Evolutionary conservation across 257 asterid genomes (phyloP), one percentile per base, ranked within the genome.

Genomic region (Gardenia jasminoides): DNA sequence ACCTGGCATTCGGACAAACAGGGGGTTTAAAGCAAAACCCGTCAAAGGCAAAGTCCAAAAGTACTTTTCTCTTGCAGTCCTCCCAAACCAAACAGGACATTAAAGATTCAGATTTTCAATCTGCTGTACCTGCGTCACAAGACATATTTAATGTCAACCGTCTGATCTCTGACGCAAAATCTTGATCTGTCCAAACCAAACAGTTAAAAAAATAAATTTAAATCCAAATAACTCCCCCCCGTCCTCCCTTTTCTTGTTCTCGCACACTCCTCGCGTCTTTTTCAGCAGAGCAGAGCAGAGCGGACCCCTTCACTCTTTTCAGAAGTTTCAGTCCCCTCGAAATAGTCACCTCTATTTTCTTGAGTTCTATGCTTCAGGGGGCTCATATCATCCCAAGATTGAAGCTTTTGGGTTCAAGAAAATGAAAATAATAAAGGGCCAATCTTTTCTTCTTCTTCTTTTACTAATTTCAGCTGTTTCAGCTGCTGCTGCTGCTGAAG

Each of bases 401-500:
- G 83, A 79, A 78, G 75, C 84, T 85, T 87, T 87, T 43, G 10
- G 67, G 88, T 64, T 74, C 71, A 54, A 84, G 76, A 80, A 46
- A 68, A 77, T 77, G 83, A 62, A 33, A 72, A 58, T 12, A 24
- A 30, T 44, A 39, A 88, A 87, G 96, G 90, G 81, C 76, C 74
- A 79, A 30, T 48, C 81, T 81, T 41, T 86, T 54, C 65, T 85
- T 61, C 85, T 82, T 61, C 84, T 89, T 80, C 76, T 88, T 77
- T 71, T 87, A 67, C 68, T 78, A 69, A 31, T 86, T 22, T 44
- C 78, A 12, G 89, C 91, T 81, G 80, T 65, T n/a, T 85, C 91
- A 77, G 80, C 88, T 85, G 73, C 85, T 85, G 74, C 84, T 85
- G 72, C 91, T 79, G 92, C 89, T 82, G 92, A 92, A 87, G 93